These are phyloP conservation scores for Xanthoconium stramineum DNA, from an alignment of 768 basidiomycete species.

Conservation along the genomic window DNA sequence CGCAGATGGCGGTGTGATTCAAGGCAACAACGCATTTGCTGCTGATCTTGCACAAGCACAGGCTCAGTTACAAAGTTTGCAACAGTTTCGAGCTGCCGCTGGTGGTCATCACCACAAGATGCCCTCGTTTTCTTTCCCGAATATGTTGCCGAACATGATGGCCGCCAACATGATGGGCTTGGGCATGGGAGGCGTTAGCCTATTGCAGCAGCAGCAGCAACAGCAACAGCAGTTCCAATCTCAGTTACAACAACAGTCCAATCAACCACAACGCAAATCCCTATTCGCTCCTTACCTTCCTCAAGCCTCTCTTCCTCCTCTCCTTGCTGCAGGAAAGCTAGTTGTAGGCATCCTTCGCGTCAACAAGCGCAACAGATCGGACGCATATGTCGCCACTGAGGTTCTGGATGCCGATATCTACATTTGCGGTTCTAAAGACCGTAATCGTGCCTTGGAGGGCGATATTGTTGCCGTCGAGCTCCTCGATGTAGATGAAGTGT, in stretches of 20 bases:
- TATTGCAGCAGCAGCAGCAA: constrained; percentile 90
- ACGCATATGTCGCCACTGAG: constrained; percentile 98
- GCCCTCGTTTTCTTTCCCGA: constrained; percentile 96
- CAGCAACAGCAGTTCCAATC: constrained; percentile 76
- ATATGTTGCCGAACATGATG: constrained; percentile 97
- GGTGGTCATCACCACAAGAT: constrained; percentile 96
- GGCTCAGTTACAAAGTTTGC: constrained; percentile 92
- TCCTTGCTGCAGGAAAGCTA: constrained; percentile 94
- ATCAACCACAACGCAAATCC: constrained; percentile 93
- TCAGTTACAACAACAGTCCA: constrained; percentile 90
- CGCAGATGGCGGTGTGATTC: constrained; percentile 69
- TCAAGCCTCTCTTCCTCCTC: constrained; percentile 93
- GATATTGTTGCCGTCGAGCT: constrained; percentile 98
- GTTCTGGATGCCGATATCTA: constrained; percentile 99
- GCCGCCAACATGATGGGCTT: constrained; percentile 96
- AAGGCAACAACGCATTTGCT: constrained; percentile 61
- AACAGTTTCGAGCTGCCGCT: constrained; percentile 94
- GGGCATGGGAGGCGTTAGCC: constrained; percentile 74
- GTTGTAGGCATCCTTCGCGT: constrained; percentile 97
- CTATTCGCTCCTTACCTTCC: constrained; percentile 98
- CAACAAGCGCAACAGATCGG: constrained; percentile 97
- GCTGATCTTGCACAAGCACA: constrained; percentile 95
- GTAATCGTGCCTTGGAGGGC: constrained; percentile 96
- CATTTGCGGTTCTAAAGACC: constrained; percentile 97
- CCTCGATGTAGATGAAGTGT: constrained; percentile 95